A percentile compares a stretch with the other conserved stretches of the same genome.
phyloP scores from a whole-genome alignment of 2,329 filamentous ascomycete species.

The Xylariaceae sp. region DNA sequence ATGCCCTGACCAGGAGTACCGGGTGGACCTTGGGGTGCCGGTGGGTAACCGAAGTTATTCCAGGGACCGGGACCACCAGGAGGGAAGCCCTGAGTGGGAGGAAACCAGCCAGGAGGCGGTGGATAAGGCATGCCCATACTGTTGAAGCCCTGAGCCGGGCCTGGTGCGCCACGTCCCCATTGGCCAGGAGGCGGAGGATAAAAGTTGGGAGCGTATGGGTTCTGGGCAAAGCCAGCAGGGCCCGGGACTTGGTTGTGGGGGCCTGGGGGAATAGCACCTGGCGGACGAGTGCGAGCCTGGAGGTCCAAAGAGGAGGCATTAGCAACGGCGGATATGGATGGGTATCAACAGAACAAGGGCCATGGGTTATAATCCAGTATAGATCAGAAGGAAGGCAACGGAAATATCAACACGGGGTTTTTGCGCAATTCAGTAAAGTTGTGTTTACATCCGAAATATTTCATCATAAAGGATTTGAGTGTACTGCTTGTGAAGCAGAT shows the following conservation, averaged over 20 bases:
- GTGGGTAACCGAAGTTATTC: constrained; percentile 57
- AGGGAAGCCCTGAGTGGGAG: constrained; percentile 69
- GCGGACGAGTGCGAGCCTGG: constrained; percentile 37
- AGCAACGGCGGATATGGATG: constrained; percentile 21
- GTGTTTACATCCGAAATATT: constrained; percentile 96
- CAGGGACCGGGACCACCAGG: constrained; percentile 57
- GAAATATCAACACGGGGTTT: constrained; percentile 91
- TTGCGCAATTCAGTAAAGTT: constrained; percentile 86
- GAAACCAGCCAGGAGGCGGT: constrained; percentile 72
- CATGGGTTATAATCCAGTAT: constrained; percentile 23
- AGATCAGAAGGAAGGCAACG: constrained; percentile 99
- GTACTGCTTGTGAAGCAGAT: constrained; percentile 4
- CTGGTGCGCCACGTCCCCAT: constrained; percentile 50
- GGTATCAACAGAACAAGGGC: constrained; percentile 10
- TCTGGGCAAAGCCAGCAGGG: constrained; percentile 39
- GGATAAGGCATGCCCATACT: constrained; percentile 77
- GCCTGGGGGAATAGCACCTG: constrained; percentile 25
- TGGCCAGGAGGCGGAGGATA: constrained; percentile 49
- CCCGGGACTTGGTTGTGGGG: constrained; percentile 26
- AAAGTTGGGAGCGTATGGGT: constrained; percentile 42
- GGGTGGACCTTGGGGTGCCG: constrained; percentile 48
- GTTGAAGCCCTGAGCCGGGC: constrained; percentile 58
- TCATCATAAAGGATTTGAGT: constrained; percentile 62
- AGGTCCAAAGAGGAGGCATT: constrained; percentile 19
- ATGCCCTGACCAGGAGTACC: constrained; percentile 30